These are phyloP conservation scores for Fusarium fujikuroi DNA, from an alignment of 2,329 filamentous ascomycete species.

Conservation along the genomic window DNA sequence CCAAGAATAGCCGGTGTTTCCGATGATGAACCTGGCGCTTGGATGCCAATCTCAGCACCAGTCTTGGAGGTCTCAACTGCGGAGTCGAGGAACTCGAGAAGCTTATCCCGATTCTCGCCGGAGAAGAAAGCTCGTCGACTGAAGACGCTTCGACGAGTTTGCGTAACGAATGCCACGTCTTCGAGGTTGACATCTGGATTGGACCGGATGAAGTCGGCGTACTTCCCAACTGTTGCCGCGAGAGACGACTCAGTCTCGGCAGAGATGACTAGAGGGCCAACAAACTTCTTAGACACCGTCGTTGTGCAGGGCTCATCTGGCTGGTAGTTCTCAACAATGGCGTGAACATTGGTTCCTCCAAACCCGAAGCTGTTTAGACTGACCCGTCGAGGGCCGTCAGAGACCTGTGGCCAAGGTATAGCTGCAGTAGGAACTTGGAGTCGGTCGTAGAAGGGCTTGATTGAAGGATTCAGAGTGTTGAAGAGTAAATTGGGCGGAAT, in stretches of 20 bases:
- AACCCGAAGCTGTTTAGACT: constrained; percentile 36
- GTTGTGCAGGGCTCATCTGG: neutral
- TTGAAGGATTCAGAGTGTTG: constrained; percentile 57
- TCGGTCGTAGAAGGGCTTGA: constrained; percentile 20
- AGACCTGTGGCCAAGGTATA: constrained; percentile 21
- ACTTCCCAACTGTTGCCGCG: neutral
- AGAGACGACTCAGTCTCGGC: neutral
- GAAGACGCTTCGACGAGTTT: neutral
- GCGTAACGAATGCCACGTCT: neutral
- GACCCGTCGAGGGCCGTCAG: neutral
- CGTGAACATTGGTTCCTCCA: constrained; percentile 26
- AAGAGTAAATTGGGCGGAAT: constrained; percentile 53
- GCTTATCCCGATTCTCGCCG: neutral
- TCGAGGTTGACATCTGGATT: neutral
- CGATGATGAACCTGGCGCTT: neutral
- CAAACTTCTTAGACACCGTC: neutral
- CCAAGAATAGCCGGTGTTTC: neutral
- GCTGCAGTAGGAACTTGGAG: constrained; percentile 27
- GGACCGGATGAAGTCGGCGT: neutral
- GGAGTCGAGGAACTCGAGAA: neutral
- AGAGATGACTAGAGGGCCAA: neutral
- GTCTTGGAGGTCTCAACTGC: neutral
- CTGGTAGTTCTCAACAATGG: constrained; percentile 17
- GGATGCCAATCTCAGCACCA: neutral
- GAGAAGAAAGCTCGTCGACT: neutral